phyloP scores from a whole-genome alignment of 2,329 filamentous ascomycete species.

The Nemania sp. region DNA sequence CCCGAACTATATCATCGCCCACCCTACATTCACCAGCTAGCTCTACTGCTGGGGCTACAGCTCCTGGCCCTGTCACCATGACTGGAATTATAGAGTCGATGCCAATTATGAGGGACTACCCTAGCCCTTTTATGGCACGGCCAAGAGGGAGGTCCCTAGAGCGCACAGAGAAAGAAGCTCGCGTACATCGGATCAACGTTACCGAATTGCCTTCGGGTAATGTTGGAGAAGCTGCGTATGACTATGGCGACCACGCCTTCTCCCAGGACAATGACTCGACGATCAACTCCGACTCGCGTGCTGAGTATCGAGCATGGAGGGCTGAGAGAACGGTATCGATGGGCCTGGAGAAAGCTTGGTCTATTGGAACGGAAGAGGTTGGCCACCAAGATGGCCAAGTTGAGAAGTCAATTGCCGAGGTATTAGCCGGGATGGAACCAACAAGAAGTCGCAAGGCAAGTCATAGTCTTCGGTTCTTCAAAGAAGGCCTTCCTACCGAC shows the following conservation, averaged over 20 bases:
- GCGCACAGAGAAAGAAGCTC: conserved; percentile 57
- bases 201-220: conserved; percentile 47
- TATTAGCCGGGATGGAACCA: conserved; percentile 70
- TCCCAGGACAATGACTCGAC: conserved; percentile 41
- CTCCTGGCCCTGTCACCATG: conserved; percentile 45
- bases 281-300: conserved; percentile 44
- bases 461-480: conserved; percentile 75
- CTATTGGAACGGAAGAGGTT: conserved; percentile 66
- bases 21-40: conserved; percentile 28
- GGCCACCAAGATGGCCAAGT: conserved; percentile 67
- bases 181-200: conserved; percentile 49
- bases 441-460: conserved; percentile 76
- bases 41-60: conserved; percentile 37
- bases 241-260: conserved; percentile 38
- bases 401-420: conserved; percentile 73
- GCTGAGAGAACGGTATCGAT: conserved; percentile 58
- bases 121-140: conserved; percentile 50
- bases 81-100: conserved; percentile 52
- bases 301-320: conserved; percentile 54
- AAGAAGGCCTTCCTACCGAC: conserved; percentile 72
- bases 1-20: conserved; percentile 48
- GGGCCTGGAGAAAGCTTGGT: conserved; percentile 71
- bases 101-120: conserved; percentile 52
- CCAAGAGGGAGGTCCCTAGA: conserved; percentile 57
- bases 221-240: conserved; percentile 52